These are phyloP conservation scores for Straminergon stramineum DNA, from an alignment of 225 moss, liverwort and hornwort species.

Conservation along the genomic window DNA sequence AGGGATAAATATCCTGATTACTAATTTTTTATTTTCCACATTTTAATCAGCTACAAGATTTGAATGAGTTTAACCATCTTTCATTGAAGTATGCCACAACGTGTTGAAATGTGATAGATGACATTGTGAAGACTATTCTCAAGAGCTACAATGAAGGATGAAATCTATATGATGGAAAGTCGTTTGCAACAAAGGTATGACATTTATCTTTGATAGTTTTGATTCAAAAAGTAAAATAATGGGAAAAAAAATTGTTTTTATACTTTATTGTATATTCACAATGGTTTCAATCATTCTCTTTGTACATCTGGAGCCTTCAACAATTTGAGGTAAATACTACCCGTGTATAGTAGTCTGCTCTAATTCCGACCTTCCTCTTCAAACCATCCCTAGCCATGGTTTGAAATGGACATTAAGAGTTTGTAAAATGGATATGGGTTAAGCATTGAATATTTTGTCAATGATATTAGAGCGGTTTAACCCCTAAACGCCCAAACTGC, in stretches of 20 bases:
- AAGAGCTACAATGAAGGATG: background rate
- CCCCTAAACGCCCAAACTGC: no score
- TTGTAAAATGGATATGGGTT: no score
- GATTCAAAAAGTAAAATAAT: background rate
- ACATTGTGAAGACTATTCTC: no score
- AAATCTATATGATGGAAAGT: background rate
- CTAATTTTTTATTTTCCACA: background rate
- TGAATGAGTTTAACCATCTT: background rate
- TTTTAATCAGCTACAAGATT: background rate
- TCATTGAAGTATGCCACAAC: background rate
- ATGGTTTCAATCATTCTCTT: background rate
- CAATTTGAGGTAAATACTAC: background rate
- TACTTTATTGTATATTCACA: background rate
- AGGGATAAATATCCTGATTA: background rate
- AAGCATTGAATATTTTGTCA: no score
- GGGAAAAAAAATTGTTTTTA: background rate
- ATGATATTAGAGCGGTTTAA: no score
- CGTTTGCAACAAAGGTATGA: background rate
- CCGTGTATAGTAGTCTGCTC: no score
- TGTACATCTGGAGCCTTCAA: background rate
- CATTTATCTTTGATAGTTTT: background rate
- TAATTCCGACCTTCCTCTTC: no score
- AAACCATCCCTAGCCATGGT: no score
- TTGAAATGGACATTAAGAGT: no score
- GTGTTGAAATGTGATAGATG: background rate